Evolutionary conservation across 169 alveolate species (phyloP).

Genomic region (Eimeria brunetti): DNA sequence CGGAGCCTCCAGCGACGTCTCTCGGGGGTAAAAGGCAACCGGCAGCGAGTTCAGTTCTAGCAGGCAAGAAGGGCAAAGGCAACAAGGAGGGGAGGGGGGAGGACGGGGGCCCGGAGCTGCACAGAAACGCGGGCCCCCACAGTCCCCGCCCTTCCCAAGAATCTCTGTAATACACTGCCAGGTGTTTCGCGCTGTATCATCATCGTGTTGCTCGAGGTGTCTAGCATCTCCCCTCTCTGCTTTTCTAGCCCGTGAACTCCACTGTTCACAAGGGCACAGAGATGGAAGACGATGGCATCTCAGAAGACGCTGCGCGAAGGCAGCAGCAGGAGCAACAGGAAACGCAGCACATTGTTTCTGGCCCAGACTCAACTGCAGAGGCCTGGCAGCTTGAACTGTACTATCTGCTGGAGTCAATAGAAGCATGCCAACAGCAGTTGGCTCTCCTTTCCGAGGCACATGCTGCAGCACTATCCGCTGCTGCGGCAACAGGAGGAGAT

Average conservation of each 20-base stretch:
- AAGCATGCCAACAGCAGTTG: constrained; percentile 38
- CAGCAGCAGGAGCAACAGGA: constrained; percentile 31
- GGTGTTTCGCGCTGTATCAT: background rate
- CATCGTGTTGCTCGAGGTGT: background rate
- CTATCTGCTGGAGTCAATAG: constrained; percentile 52
- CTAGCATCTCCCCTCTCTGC: background rate
- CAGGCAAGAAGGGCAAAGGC: background rate
- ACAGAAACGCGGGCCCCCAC: constrained; percentile 17
- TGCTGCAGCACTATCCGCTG: constrained; percentile 1
- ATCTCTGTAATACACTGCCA: background rate
- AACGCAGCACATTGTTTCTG: constrained; percentile 13
- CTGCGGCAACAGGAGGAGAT: background rate
- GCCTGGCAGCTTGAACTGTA: constrained; percentile 56
- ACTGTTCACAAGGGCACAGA: background rate
- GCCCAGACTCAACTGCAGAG: constrained; percentile 4
- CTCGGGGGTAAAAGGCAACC: background rate
- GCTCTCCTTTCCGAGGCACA: constrained; percentile 9
- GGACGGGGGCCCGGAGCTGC: constrained; percentile 36
- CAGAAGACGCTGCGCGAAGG: constrained; percentile 28
- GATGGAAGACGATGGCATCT: constrained; percentile 34
- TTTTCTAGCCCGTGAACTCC: background rate
- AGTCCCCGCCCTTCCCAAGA: constrained; percentile 30
- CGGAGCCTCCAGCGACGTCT: background rate
- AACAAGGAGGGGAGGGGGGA: constrained; percentile 28
- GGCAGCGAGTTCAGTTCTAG: background rate